Base-by-base conservation (phyloP, 805 yeast genomes). In the Candida qinlingensis region DNA sequence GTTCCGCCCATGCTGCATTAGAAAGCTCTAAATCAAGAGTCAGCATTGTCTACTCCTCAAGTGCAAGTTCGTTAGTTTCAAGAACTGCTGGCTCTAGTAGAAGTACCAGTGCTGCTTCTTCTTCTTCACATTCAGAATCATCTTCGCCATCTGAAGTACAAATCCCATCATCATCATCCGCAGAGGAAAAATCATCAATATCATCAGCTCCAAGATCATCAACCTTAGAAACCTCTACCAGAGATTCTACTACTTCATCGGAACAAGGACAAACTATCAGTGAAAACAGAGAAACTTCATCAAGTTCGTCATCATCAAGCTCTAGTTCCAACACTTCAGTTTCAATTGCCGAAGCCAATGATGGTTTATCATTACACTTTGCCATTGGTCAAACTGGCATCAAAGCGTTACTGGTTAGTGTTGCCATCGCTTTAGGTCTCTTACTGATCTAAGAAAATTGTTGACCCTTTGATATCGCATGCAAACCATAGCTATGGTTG, bases 321-420 rank as follows among this genome's bases (percentile, higher is more conserved):
- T 35, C 50, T 4, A 36, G 52, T 6, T 47, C 63, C 3, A 42
- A 60, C 4, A 47, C 63, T 5, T 43, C 60, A 19, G 45, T 59
- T 44, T 13, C 47, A 34, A 34, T 53, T 34, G 39, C 48, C 2
- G 45, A 33, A 36, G 41, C 53, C 4, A 55, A 53, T 38, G 34
- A 13, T 35, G 54, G 51, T 11, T 19, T 29, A 6, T 30, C 53
- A 9, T 40, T 42, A 11, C 10, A 40, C 4, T 5, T 39, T 3
- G 11, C 41, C 3, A 25, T 54, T 6, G 50, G 54, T 12, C 28
- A 10, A 33, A 48, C 12, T 31, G 55, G 54, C 31, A 12, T 49
- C 38, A 49, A 44, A 31, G 52, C 54, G 2, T 27, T 51, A 5
- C n/a, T 52, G 11, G 44, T 42, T 10, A 47, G 50, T 37, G 7